These are phyloP conservation scores for Agaricus bisporus DNA, from an alignment of 768 basidiomycete species.

Conservation along the genomic window DNA sequence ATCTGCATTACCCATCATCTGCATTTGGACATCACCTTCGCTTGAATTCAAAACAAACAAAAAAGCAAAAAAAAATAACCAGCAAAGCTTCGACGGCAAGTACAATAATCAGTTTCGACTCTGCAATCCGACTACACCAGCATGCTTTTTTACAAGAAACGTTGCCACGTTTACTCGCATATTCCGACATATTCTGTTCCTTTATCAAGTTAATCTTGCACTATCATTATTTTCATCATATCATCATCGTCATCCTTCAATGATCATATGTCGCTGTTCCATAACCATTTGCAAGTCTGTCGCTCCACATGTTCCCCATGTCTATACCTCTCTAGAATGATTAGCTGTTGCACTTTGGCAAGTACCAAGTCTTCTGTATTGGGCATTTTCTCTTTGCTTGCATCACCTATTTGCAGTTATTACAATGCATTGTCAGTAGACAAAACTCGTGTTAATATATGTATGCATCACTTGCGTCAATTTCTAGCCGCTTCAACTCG, in stretches of 20 bases:
- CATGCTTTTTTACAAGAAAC: conserved; percentile 4
- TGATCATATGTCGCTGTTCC: conserved; percentile 5
- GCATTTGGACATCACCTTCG: conserved; percentile 8
- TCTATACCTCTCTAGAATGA: not conserved
- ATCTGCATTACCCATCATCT: conserved; percentile 11
- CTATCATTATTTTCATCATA: conserved; percentile 7
- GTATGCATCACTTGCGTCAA: not conserved
- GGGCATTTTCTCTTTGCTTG: conserved; percentile 1
- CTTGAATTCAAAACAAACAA: conserved; percentile 1
- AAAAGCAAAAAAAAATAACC: not conserved
- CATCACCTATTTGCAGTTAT: conserved; percentile 8
- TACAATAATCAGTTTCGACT: not conserved
- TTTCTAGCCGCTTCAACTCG: not conserved
- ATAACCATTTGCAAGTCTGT: conserved; percentile 3
- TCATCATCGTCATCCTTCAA: conserved; percentile 5
- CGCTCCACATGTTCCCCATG: conserved; percentile 1
- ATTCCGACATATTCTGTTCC: conserved; percentile 9
- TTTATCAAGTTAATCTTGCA: conserved; percentile 8
- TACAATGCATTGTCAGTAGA: conserved; percentile 3
- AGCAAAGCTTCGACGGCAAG: not conserved
- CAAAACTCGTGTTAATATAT: not conserved
- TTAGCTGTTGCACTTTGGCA: not conserved
- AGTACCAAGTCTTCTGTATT: not conserved
- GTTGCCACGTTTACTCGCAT: not conserved
- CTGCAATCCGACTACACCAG: not conserved